Evolutionary conservation across 352 stramenopile species (phyloP), one percentile per base, ranked within the genome.

Genomic region (Synura sp.): DNA sequence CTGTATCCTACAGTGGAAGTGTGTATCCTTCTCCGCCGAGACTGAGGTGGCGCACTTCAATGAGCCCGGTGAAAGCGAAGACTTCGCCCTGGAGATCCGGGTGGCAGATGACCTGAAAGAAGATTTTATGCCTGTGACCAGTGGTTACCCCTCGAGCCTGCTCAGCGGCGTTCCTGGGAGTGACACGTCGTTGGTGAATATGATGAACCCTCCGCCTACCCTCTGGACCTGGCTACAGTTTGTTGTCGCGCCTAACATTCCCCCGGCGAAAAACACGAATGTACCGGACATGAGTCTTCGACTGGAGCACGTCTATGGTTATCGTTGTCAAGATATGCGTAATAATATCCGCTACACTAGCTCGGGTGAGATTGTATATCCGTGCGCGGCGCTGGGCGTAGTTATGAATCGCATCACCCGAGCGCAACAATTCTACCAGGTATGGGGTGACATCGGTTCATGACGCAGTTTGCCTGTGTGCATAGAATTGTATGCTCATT

Each of bases 351-450:
- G 33, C 14, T 79, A 77, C 49, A 79, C 41, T 0, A 38, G 15
- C 5, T 4, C 1, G 2, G 75, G 34, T 12, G 12, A 75, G n/a
- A 32, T 76, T 7, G n/a, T 80, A 19, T 80, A 78, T 42, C 77
- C 53, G 17, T 31, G 57, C 1, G 77, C 59, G n/a, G 55, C 77
- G 1, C 14, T 80, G 7, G 77, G 14, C 4, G 69, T 95, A 0
- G 76, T 91, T 34, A 80, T 94, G 15, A 88, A 94, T 75, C 86
- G 82, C 1, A 91, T 92, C 42, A 83, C 90, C 27, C 90, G 88
- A 83, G 80, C 86, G 27, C 91, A 95, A 79, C 84, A 83, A 0
- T 91, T 94, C 78, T 95, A 92, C 78, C 88, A 87, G 55, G 85
- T n/a, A n/a, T n/a, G n/a, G n/a, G n/a, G n/a, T n/a, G n/a, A n/a